Base-by-base conservation (phyloP, 2,329 filamentous ascomycete species). In the Scytalidium sp. region DNA sequence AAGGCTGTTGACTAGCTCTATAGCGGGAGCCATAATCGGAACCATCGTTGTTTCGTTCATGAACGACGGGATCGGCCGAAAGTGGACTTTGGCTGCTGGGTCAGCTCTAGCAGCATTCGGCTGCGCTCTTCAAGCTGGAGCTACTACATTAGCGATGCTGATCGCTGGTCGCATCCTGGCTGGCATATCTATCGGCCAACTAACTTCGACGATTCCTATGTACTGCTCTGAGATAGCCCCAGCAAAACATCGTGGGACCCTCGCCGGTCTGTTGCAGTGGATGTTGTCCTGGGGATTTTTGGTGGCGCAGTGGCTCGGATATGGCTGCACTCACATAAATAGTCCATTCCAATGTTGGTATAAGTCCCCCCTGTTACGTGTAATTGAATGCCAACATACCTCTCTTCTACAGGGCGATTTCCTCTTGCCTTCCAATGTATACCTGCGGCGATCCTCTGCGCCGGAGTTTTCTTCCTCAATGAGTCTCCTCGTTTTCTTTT, bases 401-500 rank as follows among this genome's bases (percentile, higher is more conserved):
- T 5, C n/a, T n/a, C n/a, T 32, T 17, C 10, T 4, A 74, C 78
- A 8, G 84, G 81, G 80, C 70, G 81, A 3, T 64, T 84, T 1
- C 80, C 80, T 0, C 69, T 83, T n/a, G 74, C 72, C 50, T 69
- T 83, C 2, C 80, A 83, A 55, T 70, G 81, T 11, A 64, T 75
- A 1, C 78, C 78, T 3, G 78, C 76, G 3, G 59, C 79, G 19
- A 55, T 79, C 10, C 70, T 83, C 7, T 72, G 72, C 7, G 58
- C 69, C 17, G 79, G 80, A 27, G 80, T 80, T 19, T 52, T 45
- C 45, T 70, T 78, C 54, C 65, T 81, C 3, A 78, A 79, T 1
- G 79, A 83, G 57, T 76, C 72, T 22, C 79, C 79, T 3, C 65
- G 79, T 44, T 82, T 78, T 78, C 66, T 81, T n/a, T 76, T 78